Percentiles rank a stretch among this genome's conserved stretches.
phyloP scores from a whole-genome alignment of 495 filamentous ascomycete genomes.

The Daldinia caldariorum region DNA sequence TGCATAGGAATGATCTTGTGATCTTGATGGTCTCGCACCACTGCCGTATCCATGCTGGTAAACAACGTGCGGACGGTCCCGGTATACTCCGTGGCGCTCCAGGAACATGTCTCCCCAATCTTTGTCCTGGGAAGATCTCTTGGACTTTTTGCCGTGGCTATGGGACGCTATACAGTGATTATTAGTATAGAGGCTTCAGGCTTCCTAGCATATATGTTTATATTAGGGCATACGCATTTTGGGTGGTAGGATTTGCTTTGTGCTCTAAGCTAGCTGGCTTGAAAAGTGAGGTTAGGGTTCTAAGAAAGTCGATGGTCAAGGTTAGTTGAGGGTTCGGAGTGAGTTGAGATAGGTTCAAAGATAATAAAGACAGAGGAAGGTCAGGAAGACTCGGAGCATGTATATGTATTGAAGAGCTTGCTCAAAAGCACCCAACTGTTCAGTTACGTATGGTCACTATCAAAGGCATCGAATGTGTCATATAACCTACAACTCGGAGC shows the following conservation, averaged over 20 bases:
- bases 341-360: background rate
- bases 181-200: background rate
- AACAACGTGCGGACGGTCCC: background rate
- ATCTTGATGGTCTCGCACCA: background rate
- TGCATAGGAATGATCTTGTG: background rate
- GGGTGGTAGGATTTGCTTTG: background rate
- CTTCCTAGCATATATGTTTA: background rate
- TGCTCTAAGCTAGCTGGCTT: background rate
- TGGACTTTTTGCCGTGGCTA: background rate
- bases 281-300: too few relatives aligned
- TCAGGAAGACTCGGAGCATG: background rate
- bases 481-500: background rate
- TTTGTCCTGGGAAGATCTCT: background rate
- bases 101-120: slow-evolving; percentile 4
- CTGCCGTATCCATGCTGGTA: background rate
- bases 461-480: background rate
- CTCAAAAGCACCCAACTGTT: background rate
- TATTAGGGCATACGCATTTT: slow-evolving; percentile 2
- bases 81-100: background rate
- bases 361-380: background rate
- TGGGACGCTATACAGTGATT: background rate
- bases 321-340: background rate
- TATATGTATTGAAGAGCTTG: background rate
- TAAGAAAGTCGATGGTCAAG: too few relatives aligned
- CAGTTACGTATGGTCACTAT: background rate